Conservation (phyloP, 2,329 filamentous ascomycete species). For the Verticillium longisporum region DNA sequence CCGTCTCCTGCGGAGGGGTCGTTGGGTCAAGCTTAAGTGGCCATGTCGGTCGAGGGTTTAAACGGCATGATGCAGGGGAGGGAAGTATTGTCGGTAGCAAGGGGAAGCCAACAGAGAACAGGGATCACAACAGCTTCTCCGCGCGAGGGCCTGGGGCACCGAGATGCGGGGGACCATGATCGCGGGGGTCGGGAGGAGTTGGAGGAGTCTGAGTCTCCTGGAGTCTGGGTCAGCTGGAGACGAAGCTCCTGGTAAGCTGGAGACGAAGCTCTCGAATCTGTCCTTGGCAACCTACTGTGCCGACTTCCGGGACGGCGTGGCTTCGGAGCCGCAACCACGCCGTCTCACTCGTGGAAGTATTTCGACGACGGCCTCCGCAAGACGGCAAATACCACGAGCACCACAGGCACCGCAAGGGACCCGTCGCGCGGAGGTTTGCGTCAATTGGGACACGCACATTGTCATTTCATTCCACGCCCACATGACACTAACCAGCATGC, state of each 20-base stretch:
- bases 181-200: too few relatives aligned
- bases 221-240: too few relatives aligned
- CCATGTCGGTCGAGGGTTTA: background rate
- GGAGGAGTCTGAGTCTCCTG: too few relatives aligned
- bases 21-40: background rate
- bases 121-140: too few relatives aligned
- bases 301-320: background rate
- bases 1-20: background rate
- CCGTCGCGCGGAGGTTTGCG: background rate
- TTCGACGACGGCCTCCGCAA: background rate
- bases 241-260: too few relatives aligned
- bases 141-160: too few relatives aligned
- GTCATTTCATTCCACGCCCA: background rate
- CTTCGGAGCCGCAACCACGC: background rate
- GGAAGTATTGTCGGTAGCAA: too few relatives aligned
- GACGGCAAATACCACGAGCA: too few relatives aligned
- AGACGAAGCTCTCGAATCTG: background rate
- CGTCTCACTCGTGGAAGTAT: background rate
- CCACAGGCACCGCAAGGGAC: background rate
- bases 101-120: too few relatives aligned
- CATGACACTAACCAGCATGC: background rate
- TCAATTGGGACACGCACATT: background rate
- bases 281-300: background rate
- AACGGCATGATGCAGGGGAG: too few relatives aligned
- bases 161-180: too few relatives aligned